Conservation (phyloP, 129 eudicot genomes). For the Flaveria bidentis region DNA sequence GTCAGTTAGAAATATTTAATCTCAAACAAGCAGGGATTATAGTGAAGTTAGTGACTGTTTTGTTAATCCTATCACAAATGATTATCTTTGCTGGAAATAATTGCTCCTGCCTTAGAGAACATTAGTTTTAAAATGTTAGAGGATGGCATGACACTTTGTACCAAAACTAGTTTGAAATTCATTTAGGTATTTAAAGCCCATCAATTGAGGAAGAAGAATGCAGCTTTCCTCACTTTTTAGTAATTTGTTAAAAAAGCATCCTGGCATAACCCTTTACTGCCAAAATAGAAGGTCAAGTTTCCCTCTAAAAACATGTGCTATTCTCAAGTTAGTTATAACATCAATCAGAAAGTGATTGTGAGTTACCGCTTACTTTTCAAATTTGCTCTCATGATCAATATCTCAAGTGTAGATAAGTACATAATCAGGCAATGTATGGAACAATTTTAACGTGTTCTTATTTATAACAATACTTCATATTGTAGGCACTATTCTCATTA, state of each 20-base stretch:
- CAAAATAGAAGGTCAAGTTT: background rate
- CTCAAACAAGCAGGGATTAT: background rate
- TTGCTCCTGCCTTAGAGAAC: background rate
- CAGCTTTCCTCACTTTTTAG: constrained; percentile 3
- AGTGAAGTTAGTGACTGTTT: background rate
- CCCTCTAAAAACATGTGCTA: background rate
- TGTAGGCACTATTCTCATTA: background rate
- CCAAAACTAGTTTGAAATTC: background rate
- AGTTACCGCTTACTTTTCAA: background rate
- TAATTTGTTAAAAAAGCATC: background rate
- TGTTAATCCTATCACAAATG: background rate
- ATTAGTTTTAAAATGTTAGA: background rate
- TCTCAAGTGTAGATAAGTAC: background rate
- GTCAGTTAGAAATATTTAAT: background rate
- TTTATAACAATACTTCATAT: background rate
- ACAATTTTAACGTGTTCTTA: background rate
- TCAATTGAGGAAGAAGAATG: background rate
- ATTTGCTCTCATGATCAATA: background rate
- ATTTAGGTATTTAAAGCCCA: background rate
- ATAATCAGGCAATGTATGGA: background rate
- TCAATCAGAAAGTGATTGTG: background rate
- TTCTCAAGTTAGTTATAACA: background rate
- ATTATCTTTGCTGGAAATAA: background rate
- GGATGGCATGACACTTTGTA: background rate
- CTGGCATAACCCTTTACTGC: background rate